Conservation (phyloP, 2,329 filamentous ascomycete species). For the Fusarium sp. region DNA sequence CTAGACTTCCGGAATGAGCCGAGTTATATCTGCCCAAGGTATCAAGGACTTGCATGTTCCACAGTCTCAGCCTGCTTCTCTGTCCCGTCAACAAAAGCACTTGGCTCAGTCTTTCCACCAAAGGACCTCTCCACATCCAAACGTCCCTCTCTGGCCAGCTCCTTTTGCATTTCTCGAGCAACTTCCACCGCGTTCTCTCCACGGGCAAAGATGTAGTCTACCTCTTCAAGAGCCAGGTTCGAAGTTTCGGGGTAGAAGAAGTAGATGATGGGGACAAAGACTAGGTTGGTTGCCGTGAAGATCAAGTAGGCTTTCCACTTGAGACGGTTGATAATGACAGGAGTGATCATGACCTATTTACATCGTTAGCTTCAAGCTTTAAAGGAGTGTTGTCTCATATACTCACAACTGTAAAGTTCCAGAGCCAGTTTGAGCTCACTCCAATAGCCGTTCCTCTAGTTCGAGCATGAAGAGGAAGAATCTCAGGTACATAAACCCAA, state of each 20-base stretch:
- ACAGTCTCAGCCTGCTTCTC: constrained; percentile 3
- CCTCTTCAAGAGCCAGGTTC: constrained; percentile 61
- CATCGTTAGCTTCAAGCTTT: background rate
- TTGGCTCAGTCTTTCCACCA: background rate
- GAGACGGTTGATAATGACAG: constrained; percentile 57
- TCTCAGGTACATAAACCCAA: constrained; percentile 38
- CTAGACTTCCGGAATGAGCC: too few relatives aligned
- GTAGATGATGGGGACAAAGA: constrained; percentile 55
- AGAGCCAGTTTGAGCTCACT: constrained; percentile 23
- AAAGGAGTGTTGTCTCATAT: accelerated
- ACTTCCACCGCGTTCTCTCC: constrained; percentile 16
- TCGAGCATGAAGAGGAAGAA: constrained; percentile 31
- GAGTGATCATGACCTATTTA: constrained; percentile 58
- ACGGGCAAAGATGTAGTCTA: constrained; percentile 50
- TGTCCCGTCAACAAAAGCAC: background rate
- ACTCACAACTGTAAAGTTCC: constrained; percentile 17
- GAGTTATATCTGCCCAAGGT: accelerated
- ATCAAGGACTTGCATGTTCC: background rate
- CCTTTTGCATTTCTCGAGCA: constrained; percentile 18
- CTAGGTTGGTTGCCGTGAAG: constrained; percentile 60
- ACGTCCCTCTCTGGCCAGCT: constrained; percentile 11
- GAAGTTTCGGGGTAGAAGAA: constrained; percentile 64
- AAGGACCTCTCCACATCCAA: constrained; percentile 7
- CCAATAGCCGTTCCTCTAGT: constrained; percentile 37
- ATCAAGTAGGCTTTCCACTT: constrained; percentile 64